Evolutionary conservation across 2,329 filamentous ascomycete species (phyloP).

Genomic region (Arthrinium phaeospermum): DNA sequence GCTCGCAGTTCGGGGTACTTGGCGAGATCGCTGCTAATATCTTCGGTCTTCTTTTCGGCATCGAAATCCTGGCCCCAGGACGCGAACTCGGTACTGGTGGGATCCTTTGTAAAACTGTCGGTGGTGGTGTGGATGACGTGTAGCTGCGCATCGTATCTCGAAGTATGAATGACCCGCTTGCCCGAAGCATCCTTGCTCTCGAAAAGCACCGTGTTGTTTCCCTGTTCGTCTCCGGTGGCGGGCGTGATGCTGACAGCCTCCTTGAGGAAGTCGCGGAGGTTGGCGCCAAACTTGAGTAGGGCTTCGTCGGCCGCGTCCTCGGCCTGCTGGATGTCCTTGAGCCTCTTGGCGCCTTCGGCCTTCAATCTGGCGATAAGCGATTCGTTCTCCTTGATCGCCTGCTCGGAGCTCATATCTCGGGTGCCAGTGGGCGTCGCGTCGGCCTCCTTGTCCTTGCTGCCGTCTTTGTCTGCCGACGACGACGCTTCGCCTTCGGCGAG

Average conservation of each 20-base stretch:
- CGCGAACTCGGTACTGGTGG: conserved; percentile 75
- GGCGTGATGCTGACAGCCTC: conserved; percentile 90
- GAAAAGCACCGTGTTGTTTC: conserved; percentile 74
- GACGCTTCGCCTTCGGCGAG: conserved; percentile 33
- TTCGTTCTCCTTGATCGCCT: conserved; percentile 55
- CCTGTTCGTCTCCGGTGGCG: conserved; percentile 52
- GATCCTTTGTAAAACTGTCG: conserved; percentile 84
- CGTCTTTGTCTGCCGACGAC: conserved; percentile 37
- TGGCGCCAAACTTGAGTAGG: conserved; percentile 86
- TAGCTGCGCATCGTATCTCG: conserved; percentile 91
- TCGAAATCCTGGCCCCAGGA: conserved; percentile 78
- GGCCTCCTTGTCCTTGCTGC: conserved; percentile 44
- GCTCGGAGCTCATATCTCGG: conserved; percentile 47
- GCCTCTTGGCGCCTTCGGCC: conserved; percentile 76
- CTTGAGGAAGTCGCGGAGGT: conserved; percentile 85
- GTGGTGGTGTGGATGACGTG: conserved; percentile 90
- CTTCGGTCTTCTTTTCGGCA: conserved; percentile 81
- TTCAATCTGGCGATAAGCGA: conserved; percentile 79
- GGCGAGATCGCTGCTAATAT: conserved; percentile 81
- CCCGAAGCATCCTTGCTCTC: conserved; percentile 91
- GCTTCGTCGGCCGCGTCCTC: conserved; percentile 98
- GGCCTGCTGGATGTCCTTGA: conserved; percentile 88
- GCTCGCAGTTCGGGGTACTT: conserved; percentile 83
- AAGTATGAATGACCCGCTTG: conserved; percentile 93
- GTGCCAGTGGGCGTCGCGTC: conserved; percentile 52